A percentile compares a stretch with the other conserved stretches of the same genome.
phyloP scores from a whole-genome alignment of 805 yeast genomes.

The Zygotorulaspora florentina region DNA sequence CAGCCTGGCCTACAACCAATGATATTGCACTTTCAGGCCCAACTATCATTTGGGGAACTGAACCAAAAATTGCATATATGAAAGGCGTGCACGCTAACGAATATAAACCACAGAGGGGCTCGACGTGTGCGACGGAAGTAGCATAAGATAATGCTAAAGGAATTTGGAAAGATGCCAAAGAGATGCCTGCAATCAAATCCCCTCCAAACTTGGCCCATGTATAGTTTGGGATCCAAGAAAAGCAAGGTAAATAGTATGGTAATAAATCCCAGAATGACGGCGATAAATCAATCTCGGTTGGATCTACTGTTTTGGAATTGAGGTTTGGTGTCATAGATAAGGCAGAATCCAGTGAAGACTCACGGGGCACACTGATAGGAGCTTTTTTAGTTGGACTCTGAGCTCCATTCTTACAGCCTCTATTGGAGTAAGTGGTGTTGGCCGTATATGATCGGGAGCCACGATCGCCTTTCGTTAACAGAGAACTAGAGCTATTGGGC shows the following conservation, averaged over 20 bases:
- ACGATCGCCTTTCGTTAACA: constrained; percentile 2
- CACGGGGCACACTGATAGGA: neutral
- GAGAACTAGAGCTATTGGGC: constrained; percentile 3
- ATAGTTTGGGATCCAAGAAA: constrained; percentile 63
- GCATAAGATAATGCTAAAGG: constrained; percentile 76
- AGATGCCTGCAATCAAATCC: constrained; percentile 79
- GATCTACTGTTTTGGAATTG: constrained; percentile 9
- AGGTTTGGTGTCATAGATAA: constrained; percentile 3
- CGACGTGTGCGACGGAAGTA: constrained; percentile 76
- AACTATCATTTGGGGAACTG: constrained; percentile 84
- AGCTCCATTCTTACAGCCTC: neutral
- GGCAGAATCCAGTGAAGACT: constrained; percentile 1
- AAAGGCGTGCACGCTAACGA: constrained; percentile 75
- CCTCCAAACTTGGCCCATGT: constrained; percentile 38
- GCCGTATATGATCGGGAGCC: constrained; percentile 1
- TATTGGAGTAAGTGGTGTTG: constrained; percentile 2
- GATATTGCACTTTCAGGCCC: constrained; percentile 92
- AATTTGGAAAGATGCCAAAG: constrained; percentile 86
- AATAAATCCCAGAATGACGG: constrained; percentile 29
- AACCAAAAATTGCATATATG: constrained; percentile 72
- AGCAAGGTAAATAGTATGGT: constrained; percentile 64
- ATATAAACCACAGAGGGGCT: constrained; percentile 73
- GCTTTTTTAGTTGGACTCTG: neutral
- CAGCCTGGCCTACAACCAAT: constrained; percentile 73
- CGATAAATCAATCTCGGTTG: constrained; percentile 4